Evolutionary conservation across 345 rosid species (phyloP).

Genomic region (Gynandropsis gynandra): DNA sequence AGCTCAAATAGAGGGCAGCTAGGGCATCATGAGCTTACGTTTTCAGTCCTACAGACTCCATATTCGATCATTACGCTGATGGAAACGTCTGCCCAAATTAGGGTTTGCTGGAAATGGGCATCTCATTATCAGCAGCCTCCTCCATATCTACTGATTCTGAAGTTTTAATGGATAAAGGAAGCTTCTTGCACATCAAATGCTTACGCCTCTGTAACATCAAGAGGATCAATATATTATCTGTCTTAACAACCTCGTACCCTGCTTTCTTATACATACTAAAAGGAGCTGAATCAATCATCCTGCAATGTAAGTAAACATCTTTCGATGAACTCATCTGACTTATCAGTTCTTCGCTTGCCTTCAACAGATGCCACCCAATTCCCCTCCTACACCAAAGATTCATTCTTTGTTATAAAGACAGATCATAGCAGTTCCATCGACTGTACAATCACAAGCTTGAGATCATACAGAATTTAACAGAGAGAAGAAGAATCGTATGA

Average conservation of each 20-base stretch:
- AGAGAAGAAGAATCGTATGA: not conserved
- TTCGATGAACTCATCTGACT: constrained; percentile 44
- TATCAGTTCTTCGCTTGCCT: constrained; percentile 81
- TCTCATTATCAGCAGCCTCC: constrained; percentile 32
- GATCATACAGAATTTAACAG: too few relatives aligned
- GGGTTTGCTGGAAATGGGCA: constrained; percentile 28
- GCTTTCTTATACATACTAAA: constrained; percentile 82
- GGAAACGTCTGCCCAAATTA: constrained; percentile 11
- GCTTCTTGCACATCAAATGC: constrained; percentile 87
- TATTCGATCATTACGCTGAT: constrained; percentile 2
- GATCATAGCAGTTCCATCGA: not conserved
- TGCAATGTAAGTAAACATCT: constrained; percentile 85
- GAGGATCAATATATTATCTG: constrained; percentile 61
- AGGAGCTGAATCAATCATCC: constrained; percentile 85
- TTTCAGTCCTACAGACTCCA: not conserved
- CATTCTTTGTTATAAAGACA: constrained; percentile 3
- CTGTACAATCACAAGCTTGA: too few relatives aligned
- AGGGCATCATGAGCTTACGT: not conserved
- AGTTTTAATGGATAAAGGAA: constrained; percentile 27
- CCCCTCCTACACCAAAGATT: constrained; percentile 68
- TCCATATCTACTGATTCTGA: constrained; percentile 24
- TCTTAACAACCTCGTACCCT: constrained; percentile 60
- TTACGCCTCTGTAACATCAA: constrained; percentile 81
- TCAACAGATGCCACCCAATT: constrained; percentile 90
- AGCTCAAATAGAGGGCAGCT: constrained; percentile 10